A percentile compares a stretch with the other conserved stretches of the same genome.
phyloP scores from a whole-genome alignment of 805 yeast species.

The Pichia paraexigua region DNA sequence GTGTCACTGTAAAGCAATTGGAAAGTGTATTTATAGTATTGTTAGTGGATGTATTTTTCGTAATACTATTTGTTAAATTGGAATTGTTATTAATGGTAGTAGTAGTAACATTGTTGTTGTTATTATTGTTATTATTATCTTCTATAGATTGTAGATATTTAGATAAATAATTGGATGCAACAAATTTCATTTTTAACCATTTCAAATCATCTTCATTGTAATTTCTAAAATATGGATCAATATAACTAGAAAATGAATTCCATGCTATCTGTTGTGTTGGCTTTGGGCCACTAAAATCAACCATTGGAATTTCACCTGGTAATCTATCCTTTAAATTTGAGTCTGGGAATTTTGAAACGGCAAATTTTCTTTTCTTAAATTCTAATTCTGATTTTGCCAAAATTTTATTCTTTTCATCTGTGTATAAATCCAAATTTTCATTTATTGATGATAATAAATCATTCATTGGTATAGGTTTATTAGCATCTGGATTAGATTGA shows the following conservation, averaged over 20 bases:
- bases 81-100: too few species aligned
- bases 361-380: constrained; percentile 59
- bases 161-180: not conserved
- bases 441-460: constrained; percentile 17
- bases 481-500: constrained; percentile 1
- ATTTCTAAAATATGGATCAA: constrained; percentile 77
- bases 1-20: not conserved
- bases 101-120: not conserved
- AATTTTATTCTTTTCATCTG: constrained; percentile 50
- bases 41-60: not conserved
- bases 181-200: constrained; percentile 49
- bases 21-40: not conserved
- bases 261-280: constrained; percentile 89
- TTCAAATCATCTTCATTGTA: constrained; percentile 76
- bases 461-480: constrained; percentile 16
- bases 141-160: constrained; percentile 2
- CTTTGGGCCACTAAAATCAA: constrained; percentile 76
- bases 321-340: constrained; percentile 63
- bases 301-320: constrained; percentile 85
- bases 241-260: constrained; percentile 73
- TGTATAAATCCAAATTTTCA: constrained; percentile 18
- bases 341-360: constrained; percentile 88
- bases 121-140: not conserved
- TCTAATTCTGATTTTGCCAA: constrained; percentile 51
- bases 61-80: too few species aligned